Conservation (phyloP, 345 rosid species). For the Lepidium didymum region DNA sequence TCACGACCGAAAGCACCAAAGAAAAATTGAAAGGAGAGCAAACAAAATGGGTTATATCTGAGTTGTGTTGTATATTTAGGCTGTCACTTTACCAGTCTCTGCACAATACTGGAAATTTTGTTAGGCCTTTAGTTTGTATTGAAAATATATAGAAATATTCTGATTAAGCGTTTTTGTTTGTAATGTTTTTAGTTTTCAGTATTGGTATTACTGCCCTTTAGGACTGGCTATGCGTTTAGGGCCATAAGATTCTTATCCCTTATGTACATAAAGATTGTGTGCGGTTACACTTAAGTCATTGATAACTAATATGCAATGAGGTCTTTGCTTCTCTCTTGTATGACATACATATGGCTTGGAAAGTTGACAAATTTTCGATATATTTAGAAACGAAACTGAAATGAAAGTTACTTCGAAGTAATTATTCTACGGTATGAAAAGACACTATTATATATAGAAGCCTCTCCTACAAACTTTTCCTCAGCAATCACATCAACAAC, state of each 20-base stretch:
- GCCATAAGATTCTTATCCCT: not conserved
- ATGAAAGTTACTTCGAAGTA: not conserved
- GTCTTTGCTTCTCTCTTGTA: not conserved
- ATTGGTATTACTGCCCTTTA: not conserved
- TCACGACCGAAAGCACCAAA: conserved; percentile 42
- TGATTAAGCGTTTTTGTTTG: not conserved
- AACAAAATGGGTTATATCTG: not conserved
- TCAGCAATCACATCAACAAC: conserved; percentile 14
- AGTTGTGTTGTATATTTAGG: conserved; percentile 8
- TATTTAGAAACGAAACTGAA: not conserved
- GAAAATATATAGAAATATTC: not conserved
- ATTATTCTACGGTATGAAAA: not conserved
- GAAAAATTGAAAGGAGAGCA: conserved; percentile 24
- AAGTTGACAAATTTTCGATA: not conserved
- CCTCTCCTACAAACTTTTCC: conserved; percentile 11
- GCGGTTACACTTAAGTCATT: not conserved
- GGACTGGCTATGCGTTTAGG: not conserved
- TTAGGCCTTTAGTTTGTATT: conserved; percentile 7
- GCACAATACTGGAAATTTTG: conserved; percentile 16
- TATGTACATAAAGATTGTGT: not conserved
- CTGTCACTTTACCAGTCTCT: not conserved
- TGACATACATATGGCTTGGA: not conserved
- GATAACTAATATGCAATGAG: too few species aligned
- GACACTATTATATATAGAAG: conserved; percentile 3
- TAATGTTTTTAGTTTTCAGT: not conserved